Evolutionary conservation across 1,284 basidiomycete species (phyloP).

Genomic region (Moesziomyces sp.): DNA sequence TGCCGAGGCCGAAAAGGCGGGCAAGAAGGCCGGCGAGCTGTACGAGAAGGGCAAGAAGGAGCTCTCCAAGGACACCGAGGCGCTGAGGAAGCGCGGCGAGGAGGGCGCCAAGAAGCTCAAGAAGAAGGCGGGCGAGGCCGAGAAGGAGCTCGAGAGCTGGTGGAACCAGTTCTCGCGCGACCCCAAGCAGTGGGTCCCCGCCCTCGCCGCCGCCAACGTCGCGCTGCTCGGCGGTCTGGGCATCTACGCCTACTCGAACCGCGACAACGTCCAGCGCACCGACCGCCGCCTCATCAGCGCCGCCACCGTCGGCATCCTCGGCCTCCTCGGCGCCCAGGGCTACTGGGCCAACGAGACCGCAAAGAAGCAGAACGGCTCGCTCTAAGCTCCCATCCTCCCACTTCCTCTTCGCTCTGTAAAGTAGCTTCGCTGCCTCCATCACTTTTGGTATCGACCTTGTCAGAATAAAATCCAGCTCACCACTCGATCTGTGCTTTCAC

Average conservation of each 20-base stretch:
- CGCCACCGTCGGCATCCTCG: slow-evolving; percentile 55
- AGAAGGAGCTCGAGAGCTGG: slow-evolving; percentile 54
- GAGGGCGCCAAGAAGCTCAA: slow-evolving; percentile 52
- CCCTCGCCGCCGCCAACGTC: slow-evolving; percentile 63
- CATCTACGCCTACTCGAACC: slow-evolving; percentile 63
- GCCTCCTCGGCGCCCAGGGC: slow-evolving; percentile 60
- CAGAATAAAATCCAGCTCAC: not conserved
- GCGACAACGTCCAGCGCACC: slow-evolving; percentile 54
- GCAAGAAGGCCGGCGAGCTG: slow-evolving; percentile 45
- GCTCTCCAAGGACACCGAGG: slow-evolving; percentile 43
- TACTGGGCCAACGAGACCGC: slow-evolving; percentile 56
- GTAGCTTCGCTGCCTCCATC: slow-evolving; percentile 5
- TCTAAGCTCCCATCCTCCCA: slow-evolving; percentile 5
- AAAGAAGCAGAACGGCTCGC: slow-evolving; percentile 45
- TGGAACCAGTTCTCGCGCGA: slow-evolving; percentile 60
- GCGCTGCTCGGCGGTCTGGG: slow-evolving; percentile 63
- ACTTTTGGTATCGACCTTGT: too few species aligned
- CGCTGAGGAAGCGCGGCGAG: slow-evolving; percentile 44
- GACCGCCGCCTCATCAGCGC: slow-evolving; percentile 60
- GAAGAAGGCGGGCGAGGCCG: slow-evolving; percentile 53
- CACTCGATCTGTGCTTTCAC: not conserved
- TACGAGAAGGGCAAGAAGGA: slow-evolving; percentile 46
- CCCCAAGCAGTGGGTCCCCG: slow-evolving; percentile 63
- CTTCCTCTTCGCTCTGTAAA: slow-evolving; percentile 8
- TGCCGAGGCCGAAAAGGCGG: slow-evolving; percentile 41